Conservation (phyloP, 768 basidiomycete species). For the Pulveroboletus sp. region DNA sequence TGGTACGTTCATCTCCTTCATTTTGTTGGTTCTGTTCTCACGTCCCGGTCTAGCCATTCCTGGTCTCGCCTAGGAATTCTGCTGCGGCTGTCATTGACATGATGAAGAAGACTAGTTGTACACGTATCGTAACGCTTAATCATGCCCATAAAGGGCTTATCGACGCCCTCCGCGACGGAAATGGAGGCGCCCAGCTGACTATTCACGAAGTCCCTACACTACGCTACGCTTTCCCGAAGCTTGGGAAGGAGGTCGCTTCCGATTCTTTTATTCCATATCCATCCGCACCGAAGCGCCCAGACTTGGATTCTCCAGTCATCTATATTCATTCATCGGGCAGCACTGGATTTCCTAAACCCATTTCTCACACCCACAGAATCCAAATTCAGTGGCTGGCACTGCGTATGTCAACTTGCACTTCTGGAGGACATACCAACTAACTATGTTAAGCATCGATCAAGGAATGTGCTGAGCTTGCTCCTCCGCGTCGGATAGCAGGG, state of each 20-base stretch:
- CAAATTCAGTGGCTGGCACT: slow-evolving; percentile 33
- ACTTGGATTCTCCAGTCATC: slow-evolving; percentile 34
- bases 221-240: slow-evolving; percentile 35
- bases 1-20: slow-evolving; percentile 26
- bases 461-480: slow-evolving; percentile 1
- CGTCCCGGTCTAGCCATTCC: slow-evolving; percentile 28
- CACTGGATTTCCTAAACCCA: slow-evolving; percentile 47
- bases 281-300: slow-evolving; percentile 5
- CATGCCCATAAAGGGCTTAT: slow-evolving; percentile 19
- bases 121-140: slow-evolving; percentile 15
- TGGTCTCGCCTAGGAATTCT: slow-evolving; percentile 39
- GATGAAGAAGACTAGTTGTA: slow-evolving; percentile 21
- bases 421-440: not conserved
- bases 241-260: slow-evolving; percentile 29
- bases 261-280: slow-evolving; percentile 21
- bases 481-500: slow-evolving; percentile 14
- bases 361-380: slow-evolving; percentile 32
- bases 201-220: slow-evolving; percentile 20
- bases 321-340: slow-evolving; percentile 51
- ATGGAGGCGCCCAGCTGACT: not conserved
- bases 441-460: slow-evolving; percentile 1
- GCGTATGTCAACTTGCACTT: slow-evolving; percentile 24
- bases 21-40: slow-evolving; percentile 23
- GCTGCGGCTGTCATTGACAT: slow-evolving; percentile 32
- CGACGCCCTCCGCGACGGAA: not conserved